These are phyloP conservation scores for Crotalaria pallida DNA, from an alignment of 306 rosid genomes.

Conservation along the genomic window DNA sequence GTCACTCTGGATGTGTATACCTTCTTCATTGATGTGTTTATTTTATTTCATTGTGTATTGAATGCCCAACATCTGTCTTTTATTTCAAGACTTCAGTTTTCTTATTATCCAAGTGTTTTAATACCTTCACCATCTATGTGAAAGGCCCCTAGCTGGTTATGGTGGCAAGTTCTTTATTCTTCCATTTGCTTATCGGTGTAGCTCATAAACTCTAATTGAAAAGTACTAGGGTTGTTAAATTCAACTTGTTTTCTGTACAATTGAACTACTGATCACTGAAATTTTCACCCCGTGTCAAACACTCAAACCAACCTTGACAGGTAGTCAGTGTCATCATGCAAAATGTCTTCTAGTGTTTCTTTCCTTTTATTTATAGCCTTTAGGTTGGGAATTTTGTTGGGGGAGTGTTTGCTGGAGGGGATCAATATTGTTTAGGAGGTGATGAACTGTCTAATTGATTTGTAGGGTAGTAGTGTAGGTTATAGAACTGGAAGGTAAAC, in stretches of 20 bases:
- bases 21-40: constrained; percentile 10
- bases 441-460: neutral
- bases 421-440: neutral
- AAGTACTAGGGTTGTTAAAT: neutral
- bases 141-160: constrained; percentile 1
- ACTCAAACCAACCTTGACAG: neutral
- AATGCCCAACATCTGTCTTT: neutral
- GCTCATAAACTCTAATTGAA: neutral
- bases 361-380: neutral
- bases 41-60: neutral
- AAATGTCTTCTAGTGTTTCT: neutral
- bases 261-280: too few relatives aligned
- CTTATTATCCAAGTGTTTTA: neutral
- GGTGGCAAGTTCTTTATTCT: neutral
- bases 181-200: neutral
- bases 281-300: too few relatives aligned
- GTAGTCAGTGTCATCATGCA: neutral
- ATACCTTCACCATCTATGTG: neutral
- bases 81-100: neutral
- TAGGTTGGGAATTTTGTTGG: neutral
- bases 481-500: neutral
- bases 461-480: neutral
- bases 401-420: neutral
- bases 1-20: constrained; percentile 15
- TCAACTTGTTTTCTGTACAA: neutral